Base-by-base conservation (phyloP, 2,329 filamentous ascomycete species). In the Metarhizium album region DNA sequence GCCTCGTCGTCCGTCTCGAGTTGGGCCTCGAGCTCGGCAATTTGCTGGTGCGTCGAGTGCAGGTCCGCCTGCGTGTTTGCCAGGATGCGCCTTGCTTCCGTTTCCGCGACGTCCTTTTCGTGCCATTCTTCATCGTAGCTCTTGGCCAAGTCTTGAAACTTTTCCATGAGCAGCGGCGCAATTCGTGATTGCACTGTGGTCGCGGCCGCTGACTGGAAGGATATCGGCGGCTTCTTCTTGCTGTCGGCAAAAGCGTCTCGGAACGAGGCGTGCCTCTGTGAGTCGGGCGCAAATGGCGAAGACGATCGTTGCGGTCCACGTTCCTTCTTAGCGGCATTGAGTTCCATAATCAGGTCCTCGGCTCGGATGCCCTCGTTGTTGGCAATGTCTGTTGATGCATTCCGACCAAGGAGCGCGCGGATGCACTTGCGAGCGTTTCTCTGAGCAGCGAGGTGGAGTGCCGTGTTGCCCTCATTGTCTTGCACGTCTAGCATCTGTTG, bases 351-450 rank as follows among this genome's bases (percentile, higher is more conserved):
- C 48, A 95, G 74, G 56, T 91, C 85, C 60, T 95, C 87, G 11
- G 90, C 90, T 1, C 87, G 87, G 55, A 95, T 78, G 27, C 90
- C 88, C 51, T 88, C 81, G 49, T 82, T 74, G 64, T 97, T 98
- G 20, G 81, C 76, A 49, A 97, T 84, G 60, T 95, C 84, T 1
- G 89, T 86, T 2, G 84, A 82, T 3, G 90, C 90, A 53, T 90
- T 89, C 47, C 91, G 84, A 33, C 82, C 83, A 64, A 90, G 67
- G 72, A 89, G 67, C 72, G 83, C 75, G 70, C 93, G 86, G 51
- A 95, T 84, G 57, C 90, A 94, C 59, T 97, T 95, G 43, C 90
- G 83, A 18, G 91, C 89, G 51, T 90, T 88, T 52, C 88, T 84
- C 61, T 90, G 83, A 9, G 91, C 89, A 0, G 82, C 82, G 7